These are phyloP conservation scores for Rickenella mellea DNA, from an alignment of 768 basidiomycete genomes.

Conservation along the genomic window DNA sequence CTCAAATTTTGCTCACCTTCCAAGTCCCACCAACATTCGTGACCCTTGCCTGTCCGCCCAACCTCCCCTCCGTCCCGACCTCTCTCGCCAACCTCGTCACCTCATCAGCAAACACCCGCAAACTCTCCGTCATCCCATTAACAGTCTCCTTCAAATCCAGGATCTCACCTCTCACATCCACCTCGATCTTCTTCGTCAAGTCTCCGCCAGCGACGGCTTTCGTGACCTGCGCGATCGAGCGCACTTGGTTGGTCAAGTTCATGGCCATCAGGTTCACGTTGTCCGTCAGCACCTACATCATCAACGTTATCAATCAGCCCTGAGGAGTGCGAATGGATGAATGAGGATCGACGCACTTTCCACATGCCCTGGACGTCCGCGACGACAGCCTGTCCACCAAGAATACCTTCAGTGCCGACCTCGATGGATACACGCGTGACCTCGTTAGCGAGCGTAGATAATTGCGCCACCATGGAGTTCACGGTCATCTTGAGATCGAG, in stretches of 20 bases:
- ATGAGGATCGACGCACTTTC: conserved; percentile 46
- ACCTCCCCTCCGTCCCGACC: conserved; percentile 91
- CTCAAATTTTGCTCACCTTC: conserved; percentile 40
- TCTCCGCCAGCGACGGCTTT: conserved; percentile 93
- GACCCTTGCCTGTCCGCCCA: conserved; percentile 92
- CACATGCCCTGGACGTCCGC: conserved; percentile 93
- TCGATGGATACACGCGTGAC: conserved; percentile 91
- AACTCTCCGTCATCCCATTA: conserved; percentile 87
- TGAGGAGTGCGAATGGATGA: conserved; percentile 14
- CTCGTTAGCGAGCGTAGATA: conserved; percentile 66
- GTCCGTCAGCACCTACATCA: conserved; percentile 47
- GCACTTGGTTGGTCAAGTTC: conserved; percentile 86
- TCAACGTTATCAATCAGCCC: conserved; percentile 16
- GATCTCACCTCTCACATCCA: conserved; percentile 90
- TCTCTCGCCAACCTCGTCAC: conserved; percentile 84
- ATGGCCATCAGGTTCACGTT: conserved; percentile 87
- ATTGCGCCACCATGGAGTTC: conserved; percentile 67
- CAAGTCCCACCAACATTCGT: conserved; percentile 94
- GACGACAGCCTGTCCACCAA: conserved; percentile 88
- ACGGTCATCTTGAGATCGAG: conserved; percentile 75
- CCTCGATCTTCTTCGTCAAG: conserved; percentile 86
- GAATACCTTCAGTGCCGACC: conserved; percentile 85
- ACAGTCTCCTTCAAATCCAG: conserved; percentile 85
- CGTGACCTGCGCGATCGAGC: conserved; percentile 88
- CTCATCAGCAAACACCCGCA: conserved; percentile 81